Evolutionary conservation across 345 rosid species (phyloP).

Genomic region (Aurinia saxatilis): DNA sequence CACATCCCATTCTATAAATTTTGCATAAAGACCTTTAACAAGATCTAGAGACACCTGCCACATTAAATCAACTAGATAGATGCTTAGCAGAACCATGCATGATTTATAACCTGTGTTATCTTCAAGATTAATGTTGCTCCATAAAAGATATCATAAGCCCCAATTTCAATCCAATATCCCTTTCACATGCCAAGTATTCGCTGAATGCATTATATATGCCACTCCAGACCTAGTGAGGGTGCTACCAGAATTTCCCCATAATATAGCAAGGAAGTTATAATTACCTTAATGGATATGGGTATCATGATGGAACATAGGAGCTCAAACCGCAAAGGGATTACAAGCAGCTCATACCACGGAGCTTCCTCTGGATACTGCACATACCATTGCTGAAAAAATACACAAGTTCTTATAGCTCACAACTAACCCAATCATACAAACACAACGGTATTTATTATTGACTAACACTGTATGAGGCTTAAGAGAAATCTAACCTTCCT

Average conservation of each 20-base stretch:
- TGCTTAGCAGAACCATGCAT: conserved; percentile 9
- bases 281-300: conserved; percentile 94
- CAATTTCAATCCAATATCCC: background rate
- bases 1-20: conserved; percentile 87
- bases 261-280: background rate
- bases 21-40: conserved; percentile 89
- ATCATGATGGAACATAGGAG: conserved; percentile 99
- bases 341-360: conserved; percentile 92
- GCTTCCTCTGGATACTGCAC: conserved; percentile 80
- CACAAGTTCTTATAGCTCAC: conserved; percentile 11
- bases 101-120: background rate
- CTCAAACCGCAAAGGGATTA: conserved; percentile 95
- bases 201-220: background rate
- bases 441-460: background rate
- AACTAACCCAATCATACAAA: conserved; percentile 5
- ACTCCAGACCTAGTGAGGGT: background rate
- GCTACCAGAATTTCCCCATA: background rate
- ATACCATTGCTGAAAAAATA: conserved; percentile 85
- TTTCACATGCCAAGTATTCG: background rate
- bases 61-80: conserved; percentile 7
- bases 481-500: conserved; percentile 53
- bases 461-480: background rate
- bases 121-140: background rate
- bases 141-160: background rate
- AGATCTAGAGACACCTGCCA: conserved; percentile 91